Evolutionary conservation across 805 yeast species (phyloP).

Genomic region (Scheffersomyces lignosus): DNA sequence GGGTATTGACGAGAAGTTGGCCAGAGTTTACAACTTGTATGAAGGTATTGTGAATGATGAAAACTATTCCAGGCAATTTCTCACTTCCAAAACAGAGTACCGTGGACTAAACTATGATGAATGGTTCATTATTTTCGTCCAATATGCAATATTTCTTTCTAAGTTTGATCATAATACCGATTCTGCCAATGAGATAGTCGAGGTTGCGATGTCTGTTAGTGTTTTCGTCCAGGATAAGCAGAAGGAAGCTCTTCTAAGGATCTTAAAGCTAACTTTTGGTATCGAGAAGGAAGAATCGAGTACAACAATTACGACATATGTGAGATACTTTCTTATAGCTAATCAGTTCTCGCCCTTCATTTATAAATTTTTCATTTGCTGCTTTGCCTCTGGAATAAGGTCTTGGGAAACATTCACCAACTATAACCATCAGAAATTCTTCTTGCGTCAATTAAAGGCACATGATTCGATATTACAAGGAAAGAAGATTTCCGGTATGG

Average conservation of each 20-base stretch:
- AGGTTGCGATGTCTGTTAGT: conserved; percentile 73
- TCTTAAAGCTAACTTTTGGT: conserved; percentile 67
- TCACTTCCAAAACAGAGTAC: conserved; percentile 58
- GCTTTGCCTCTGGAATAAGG: conserved; percentile 60
- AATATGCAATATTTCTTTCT: conserved; percentile 68
- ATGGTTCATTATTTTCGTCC: conserved; percentile 87
- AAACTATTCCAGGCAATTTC: conserved; percentile 26
- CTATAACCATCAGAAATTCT: conserved; percentile 85
- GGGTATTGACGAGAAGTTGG: conserved; percentile 71
- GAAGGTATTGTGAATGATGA: conserved; percentile 49
- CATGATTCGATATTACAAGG: conserved; percentile 64
- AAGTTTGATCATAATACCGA: conserved; percentile 65
- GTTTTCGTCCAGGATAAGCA: conserved; percentile 70
- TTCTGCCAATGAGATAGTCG: conserved; percentile 51
- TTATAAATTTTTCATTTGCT: conserved; percentile 63
- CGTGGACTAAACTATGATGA: conserved; percentile 74
- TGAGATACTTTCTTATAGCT: conserved; percentile 63
- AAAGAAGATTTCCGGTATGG: conserved; percentile 71
- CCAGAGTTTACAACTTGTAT: conserved; percentile 63
- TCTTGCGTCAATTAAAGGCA: conserved; percentile 86
- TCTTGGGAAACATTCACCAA: conserved; percentile 66
- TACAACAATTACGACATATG: conserved; percentile 50
- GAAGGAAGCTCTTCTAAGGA: conserved; percentile 57
- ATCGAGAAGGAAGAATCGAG: conserved; percentile 48
- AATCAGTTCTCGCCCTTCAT: conserved; percentile 76